Percentiles rank a stretch among this genome's conserved stretches.
phyloP scores from a whole-genome alignment of 2,329 filamentous ascomycete species.

The Zasmidium citrigriseum region DNA sequence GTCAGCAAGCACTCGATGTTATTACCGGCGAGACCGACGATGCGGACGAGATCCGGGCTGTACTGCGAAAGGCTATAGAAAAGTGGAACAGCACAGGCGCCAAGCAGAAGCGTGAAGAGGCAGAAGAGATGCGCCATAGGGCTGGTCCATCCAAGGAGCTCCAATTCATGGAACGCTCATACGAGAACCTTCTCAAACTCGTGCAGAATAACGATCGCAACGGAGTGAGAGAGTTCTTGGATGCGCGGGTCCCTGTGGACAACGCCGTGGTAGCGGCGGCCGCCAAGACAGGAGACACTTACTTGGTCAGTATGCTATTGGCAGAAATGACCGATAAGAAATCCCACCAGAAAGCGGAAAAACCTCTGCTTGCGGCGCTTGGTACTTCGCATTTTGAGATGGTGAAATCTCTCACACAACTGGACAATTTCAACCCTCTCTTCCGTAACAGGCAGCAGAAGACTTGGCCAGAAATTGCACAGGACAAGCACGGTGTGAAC shows the following conservation, averaged over 20 bases:
- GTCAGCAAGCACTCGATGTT: conserved; percentile 86
- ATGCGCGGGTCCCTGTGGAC: conserved; percentile 54
- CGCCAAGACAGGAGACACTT: conserved; percentile 85
- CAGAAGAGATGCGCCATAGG: conserved; percentile 45
- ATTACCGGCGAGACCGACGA: conserved; percentile 79
- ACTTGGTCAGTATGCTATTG: conserved; percentile 74
- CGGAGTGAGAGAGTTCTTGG: conserved; percentile 51
- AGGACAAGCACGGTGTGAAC: conserved; percentile 77
- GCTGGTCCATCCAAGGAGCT: conserved; percentile 41
- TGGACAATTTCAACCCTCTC: conserved; percentile 74
- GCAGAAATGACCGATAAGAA: conserved; percentile 59
- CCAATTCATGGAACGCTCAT: conserved; percentile 52
- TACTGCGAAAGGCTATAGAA: conserved; percentile 47
- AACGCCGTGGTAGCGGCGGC: conserved; percentile 87
- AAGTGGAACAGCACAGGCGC: conserved; percentile 39
- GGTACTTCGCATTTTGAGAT: conserved; percentile 85
- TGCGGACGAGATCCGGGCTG: conserved; percentile 66
- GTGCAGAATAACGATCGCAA: conserved; percentile 51
- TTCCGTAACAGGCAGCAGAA: conserved; percentile 70
- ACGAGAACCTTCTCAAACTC: conserved; percentile 51
- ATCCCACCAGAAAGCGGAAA: conserved; percentile 71
- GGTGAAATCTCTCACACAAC: conserved; percentile 55
- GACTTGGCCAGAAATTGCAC: conserved; percentile 84
- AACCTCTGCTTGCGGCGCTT: conserved; percentile 91
- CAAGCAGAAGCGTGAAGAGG: conserved; percentile 55